A percentile compares a stretch with the other conserved stretches of the same genome.
Evolutionary conservation across 371 early-diverging fungal species (phyloP).

Genomic region (Chytridium lagenaria): DNA sequence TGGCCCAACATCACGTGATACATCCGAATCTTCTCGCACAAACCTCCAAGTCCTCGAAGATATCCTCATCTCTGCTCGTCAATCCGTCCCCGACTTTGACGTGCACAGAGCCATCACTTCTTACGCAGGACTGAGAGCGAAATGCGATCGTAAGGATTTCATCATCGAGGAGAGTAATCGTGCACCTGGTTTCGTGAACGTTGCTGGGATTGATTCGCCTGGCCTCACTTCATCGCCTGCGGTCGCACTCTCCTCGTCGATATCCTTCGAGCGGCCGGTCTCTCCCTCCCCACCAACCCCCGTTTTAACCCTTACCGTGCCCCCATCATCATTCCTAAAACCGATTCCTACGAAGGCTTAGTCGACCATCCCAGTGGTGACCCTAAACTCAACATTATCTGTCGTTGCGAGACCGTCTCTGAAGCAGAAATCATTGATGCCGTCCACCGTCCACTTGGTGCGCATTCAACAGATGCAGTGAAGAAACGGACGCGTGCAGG

Average conservation of each 20-base stretch:
- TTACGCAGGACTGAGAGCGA: slow-evolving; percentile 51
- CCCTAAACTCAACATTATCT: slow-evolving; percentile 46
- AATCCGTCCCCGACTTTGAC: slow-evolving; percentile 47
- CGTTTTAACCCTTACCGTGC: slow-evolving; percentile 42
- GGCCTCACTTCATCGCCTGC: slow-evolving; percentile 51
- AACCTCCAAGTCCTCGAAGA: slow-evolving; percentile 43
- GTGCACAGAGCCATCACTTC: slow-evolving; percentile 47
- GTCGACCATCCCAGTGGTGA: slow-evolving; percentile 43
- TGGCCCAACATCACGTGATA: slow-evolving; percentile 51
- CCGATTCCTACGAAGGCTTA: slow-evolving; percentile 27
- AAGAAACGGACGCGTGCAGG: slow-evolving; percentile 54
- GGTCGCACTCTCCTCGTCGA: slow-evolving; percentile 41
- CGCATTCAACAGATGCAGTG: slow-evolving; percentile 44
- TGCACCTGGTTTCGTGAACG: slow-evolving; percentile 46
- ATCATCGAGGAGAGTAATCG: slow-evolving; percentile 43
- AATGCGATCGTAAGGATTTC: slow-evolving; percentile 48
- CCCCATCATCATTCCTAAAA: slow-evolving; percentile 44
- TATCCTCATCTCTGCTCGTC: slow-evolving; percentile 39
- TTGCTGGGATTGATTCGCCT: slow-evolving; percentile 55
- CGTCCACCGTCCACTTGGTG: slow-evolving; percentile 48
- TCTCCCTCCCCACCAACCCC: slow-evolving; percentile 17
- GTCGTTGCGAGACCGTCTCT: slow-evolving; percentile 53
- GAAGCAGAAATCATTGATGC: slow-evolving; percentile 54
- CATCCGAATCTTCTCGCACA: slow-evolving; percentile 35
- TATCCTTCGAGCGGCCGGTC: slow-evolving; percentile 25